Conservation (phyloP, 805 yeast genomes). For the Candida berthetii region DNA sequence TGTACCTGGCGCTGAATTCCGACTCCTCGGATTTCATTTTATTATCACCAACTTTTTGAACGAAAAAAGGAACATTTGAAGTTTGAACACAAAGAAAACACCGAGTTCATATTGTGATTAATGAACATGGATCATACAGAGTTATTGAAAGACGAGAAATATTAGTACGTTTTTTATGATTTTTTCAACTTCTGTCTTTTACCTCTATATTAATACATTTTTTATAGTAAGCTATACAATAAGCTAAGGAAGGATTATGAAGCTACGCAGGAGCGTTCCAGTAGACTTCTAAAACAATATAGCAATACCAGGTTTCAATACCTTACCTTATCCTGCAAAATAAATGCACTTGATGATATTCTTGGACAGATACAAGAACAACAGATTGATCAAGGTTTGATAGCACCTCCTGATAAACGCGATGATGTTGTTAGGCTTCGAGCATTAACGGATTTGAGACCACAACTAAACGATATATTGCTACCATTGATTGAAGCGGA, state of each 20-base stretch:
- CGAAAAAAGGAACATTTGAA: too few relatives aligned
- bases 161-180: too few relatives aligned
- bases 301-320: neutral
- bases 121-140: too few relatives aligned
- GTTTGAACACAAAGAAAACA: too few relatives aligned
- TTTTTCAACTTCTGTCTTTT: neutral
- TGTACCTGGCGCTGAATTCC: too few relatives aligned
- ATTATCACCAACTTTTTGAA: too few relatives aligned
- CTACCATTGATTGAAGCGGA: neutral
- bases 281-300: neutral
- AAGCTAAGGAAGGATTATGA: slow-evolving; percentile 1
- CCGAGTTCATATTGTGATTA: too few relatives aligned
- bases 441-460: neutral
- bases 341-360: neutral
- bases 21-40: too few relatives aligned
- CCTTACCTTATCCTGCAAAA: neutral
- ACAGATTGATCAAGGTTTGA: neutral
- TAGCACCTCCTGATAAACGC: neutral
- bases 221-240: neutral
- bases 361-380: neutral
- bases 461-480: neutral
- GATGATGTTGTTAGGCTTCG: neutral
- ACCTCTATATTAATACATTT: neutral
- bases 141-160: too few relatives aligned
- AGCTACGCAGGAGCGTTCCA: neutral